Percentiles rank a stretch among this genome's conserved stretches.
Conservation (phyloP, 371 early-diverging fungal genomes). For the Mucor racemosus region DNA sequence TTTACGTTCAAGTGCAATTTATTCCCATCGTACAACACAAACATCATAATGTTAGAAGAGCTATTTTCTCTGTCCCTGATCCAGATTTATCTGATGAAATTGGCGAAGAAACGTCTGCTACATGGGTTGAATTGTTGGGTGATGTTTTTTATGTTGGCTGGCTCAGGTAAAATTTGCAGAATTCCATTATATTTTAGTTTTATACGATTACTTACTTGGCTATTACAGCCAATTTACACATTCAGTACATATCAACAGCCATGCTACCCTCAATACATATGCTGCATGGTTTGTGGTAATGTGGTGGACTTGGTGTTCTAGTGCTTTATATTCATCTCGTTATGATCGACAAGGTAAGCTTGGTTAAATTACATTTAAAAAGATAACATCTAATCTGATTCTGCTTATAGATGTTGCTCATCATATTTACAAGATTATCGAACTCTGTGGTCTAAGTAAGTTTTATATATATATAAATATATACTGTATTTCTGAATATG, state of each 20-base stretch:
- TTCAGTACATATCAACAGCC: constrained; percentile 49
- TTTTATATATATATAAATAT: background rate
- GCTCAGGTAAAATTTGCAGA: constrained; percentile 29
- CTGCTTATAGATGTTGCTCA: constrained; percentile 46
- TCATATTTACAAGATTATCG: constrained; percentile 53
- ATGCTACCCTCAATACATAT: constrained; percentile 40
- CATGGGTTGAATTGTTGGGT: constrained; percentile 54
- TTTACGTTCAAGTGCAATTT: constrained; percentile 44
- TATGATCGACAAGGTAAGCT: constrained; percentile 42
- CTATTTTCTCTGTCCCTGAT: constrained; percentile 47
- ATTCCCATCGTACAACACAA: constrained; percentile 25
- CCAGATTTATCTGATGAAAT: constrained; percentile 57
- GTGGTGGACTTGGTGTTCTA: constrained; percentile 69
- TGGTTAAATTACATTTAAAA: background rate
- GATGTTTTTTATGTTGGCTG: constrained; percentile 59
- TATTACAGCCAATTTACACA: constrained; percentile 46
- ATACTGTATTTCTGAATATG: too few species aligned
- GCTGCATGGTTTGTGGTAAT: constrained; percentile 63
- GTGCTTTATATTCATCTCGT: constrained; percentile 55
- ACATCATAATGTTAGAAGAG: constrained; percentile 19
- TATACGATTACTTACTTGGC: background rate
- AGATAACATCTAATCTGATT: background rate
- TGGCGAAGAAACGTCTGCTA: constrained; percentile 48
- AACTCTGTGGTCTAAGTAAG: constrained; percentile 48
- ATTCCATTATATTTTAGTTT: background rate